Base-by-base conservation (phyloP, 2,329 filamentous ascomycete genomes). In the Stagonosporopsis chrysanthemi region DNA sequence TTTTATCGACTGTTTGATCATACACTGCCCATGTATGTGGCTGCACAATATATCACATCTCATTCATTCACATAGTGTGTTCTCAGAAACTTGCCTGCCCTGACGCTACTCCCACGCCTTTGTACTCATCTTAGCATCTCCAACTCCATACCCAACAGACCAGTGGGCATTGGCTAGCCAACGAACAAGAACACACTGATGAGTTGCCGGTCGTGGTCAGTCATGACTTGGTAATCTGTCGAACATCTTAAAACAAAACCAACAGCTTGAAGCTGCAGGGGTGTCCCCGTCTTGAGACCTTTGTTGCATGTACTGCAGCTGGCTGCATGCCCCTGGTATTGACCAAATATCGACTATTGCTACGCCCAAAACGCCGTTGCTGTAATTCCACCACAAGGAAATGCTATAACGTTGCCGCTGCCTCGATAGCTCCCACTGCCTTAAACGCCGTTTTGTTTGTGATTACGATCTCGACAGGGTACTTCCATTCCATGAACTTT, bases 401-500 rank as follows among this genome's bases (percentile, higher is more conserved):
- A 26, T 39, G 6, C 57, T 67, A 79, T 62, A 80, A 59, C 29
- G 76, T 68, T 28, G 81, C 80, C 23, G 80, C 80, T 15, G 81
- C 81, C 64, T 81, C 78, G 39, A 82, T 67, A 11, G 75, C 76
- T 33, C 81, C 81, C 12, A 77, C 77, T 28, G 70, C 77, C 61
- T 80, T 82, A 76, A 82, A 83, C 2, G 73, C 60, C 36, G 66
- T 70, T 6, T 78, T 76, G 62, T 72, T 82, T n/a, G 80, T 79
- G 23, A 83, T 72, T 44, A 79, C 77, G 40, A 97, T 82, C 60
- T 96, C 89, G 53, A 96, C 89, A 8, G 87, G 87, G 74, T 97
- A 95, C 76, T 90, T 89, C 93, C 92, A 98, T 75, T 92, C 87
- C 93, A 97, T 97, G 74, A 92, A 96, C 70, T 89, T 88, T 22